Evolutionary conservation across 106 monocot genomes (phyloP), one percentile per base, ranked within the genome.

Genomic region (Xerophyta viscosa): DNA sequence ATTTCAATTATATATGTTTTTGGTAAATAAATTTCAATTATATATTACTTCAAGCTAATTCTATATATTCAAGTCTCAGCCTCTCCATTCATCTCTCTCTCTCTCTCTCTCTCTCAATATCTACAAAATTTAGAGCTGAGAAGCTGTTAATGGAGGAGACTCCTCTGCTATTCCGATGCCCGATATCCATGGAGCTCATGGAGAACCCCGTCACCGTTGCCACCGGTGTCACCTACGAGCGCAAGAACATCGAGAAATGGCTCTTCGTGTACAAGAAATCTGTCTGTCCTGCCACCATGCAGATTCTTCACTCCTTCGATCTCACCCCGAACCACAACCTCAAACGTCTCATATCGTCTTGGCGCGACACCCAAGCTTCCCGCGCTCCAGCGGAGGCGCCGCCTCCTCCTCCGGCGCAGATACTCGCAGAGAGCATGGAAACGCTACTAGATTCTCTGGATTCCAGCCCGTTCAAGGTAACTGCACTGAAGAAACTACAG

Each of bases 141-240:
- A n/a, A n/a, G n/a, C n/a, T n/a, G n/a, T n/a, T n/a, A 22, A 19
- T 48, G 6, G 51, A 51, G 54, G 55, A 70, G n/a, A 58, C 44
- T 2, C 71, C 76, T 0, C 31, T 19, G 18, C 52, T 88, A 41
- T 86, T 86, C 70, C 57, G 41, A 21, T 91, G 91, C 67, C 91
- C 91, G 3, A 91, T 91, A 41, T 91, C 91, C 15, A 70, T 86
- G 77, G 78, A 86, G 39, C 69, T 86, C 9, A 91, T 91, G 86
- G 54, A 75, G 39, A 66, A 86, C 23, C 91, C 91, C 12, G 82
- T 91, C 3, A 91, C 75, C n/a, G 20, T 86, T 52, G 46, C 78
- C 72, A 86, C 91, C 46, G 91, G 91, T 47, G 75, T 91, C 46
- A 91, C 78, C 53, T 91, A 91, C 76, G 91, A 91, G 51, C 47